Conservation (phyloP, 257 asterid genomes). For the Oldenlandia corymbosa region DNA sequence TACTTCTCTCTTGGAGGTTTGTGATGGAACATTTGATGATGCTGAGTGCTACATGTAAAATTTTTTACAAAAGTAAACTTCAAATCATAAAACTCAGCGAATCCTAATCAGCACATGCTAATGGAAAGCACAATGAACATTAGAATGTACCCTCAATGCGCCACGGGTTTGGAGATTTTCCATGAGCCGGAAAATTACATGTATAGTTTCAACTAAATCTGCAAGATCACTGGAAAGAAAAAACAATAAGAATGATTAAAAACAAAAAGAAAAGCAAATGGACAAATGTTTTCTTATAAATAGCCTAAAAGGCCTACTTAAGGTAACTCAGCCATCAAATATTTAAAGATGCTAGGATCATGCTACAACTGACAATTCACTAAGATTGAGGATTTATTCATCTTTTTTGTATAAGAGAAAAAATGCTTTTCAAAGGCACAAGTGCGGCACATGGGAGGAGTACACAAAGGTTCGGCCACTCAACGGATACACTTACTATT, state of each 20-base stretch:
- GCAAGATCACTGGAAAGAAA: constrained; percentile 73
- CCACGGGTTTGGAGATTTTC: constrained; percentile 90
- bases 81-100: background rate
- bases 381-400: too few species aligned
- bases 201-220: constrained; percentile 80
- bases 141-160: constrained; percentile 64
- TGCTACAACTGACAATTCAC: too few species aligned
- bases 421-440: background rate
- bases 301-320: background rate
- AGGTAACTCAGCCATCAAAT: background rate
- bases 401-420: too few species aligned
- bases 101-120: constrained; percentile 1
- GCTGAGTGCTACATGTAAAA: background rate
- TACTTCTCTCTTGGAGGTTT: background rate
- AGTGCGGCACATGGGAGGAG: too few species aligned
- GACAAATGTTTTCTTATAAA: background rate
- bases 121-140: constrained; percentile 9
- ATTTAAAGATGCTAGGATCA: too few species aligned
- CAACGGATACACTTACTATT: background rate
- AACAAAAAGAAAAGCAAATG: constrained; percentile 1
- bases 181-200: constrained; percentile 66
- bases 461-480: too few species aligned
- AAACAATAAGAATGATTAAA: constrained; percentile 24
- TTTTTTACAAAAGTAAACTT: constrained; percentile 1
- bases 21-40: background rate